Evolutionary conservation across 768 basidiomycete species (phyloP), one percentile per base, ranked within the genome.

Genomic region (Boletus rubroflammeus): DNA sequence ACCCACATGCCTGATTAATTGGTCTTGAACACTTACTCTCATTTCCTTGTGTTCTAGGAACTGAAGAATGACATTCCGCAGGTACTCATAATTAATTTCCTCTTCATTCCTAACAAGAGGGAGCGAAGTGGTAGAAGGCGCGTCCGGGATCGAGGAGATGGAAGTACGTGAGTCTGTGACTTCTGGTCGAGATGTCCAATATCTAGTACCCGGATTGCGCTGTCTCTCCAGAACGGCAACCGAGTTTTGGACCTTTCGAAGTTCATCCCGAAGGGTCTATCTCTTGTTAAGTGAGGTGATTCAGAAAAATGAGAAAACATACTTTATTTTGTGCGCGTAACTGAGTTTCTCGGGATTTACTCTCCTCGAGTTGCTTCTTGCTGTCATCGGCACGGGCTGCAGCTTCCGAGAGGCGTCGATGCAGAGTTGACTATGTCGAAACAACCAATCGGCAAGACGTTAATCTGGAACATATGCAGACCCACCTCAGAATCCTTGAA

Each of bases 31-130:
- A 75, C 91, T 68, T 66, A 94, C 94, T 73, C 97, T 81, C 94
- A 98, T 98, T 70, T 98, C 94, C 68, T 96, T 94, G 73, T 98
- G 91, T 68, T 99, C 97, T 47, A 99, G 77, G 75, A 99, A 99
- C 69, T 98, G 97, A 43, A 99, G 70, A 53, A 98, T 93, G 31
- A 98, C 90, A 69, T 98, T 98, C 54, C 97, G 80, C 43, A 99
- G 72, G 71, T 99, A 99, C 73, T 98, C 97, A 8, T 96, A 75
- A 65, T 96, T 98, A 51, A 98, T 82, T 57, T 96, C 96, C 66
- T 96, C 95, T 41, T 98, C 94, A 11, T 81, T 81, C 51, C 75
- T 79, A 10, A 60, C 60, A 11, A 29, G 48, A 31, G 68, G 59
- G 2, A 67, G 65, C n/a, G 70, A 65, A 14, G 75, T 69, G 28